Conservation (phyloP, 2,329 filamentous ascomycete genomes). For the Hymenoscyphus fraxineus region DNA sequence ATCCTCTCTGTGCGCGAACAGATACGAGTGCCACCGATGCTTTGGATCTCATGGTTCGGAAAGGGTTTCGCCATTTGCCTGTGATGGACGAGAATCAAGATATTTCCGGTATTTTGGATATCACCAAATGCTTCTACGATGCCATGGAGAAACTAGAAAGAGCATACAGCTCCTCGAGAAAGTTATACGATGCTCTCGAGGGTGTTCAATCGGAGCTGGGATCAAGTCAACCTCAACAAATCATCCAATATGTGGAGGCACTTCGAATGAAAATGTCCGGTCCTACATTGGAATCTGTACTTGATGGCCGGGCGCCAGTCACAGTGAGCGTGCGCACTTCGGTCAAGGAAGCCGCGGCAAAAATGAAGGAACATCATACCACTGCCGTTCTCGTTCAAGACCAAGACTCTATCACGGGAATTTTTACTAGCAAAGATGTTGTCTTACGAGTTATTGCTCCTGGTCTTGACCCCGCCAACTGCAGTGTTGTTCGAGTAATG, state of each 20-base stretch:
- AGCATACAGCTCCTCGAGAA: constrained; percentile 95
- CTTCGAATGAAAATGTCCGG: constrained; percentile 96
- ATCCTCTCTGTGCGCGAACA: constrained; percentile 92
- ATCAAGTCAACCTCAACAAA: constrained; percentile 93
- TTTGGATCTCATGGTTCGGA: constrained; percentile 94
- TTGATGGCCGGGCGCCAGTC: constrained; percentile 86
- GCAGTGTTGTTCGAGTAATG: constrained; percentile 98
- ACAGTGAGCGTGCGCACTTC: constrained; percentile 95
- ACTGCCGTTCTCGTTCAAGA: constrained; percentile 95
- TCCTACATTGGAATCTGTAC: constrained; percentile 88
- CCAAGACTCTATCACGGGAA: constrained; percentile 94
- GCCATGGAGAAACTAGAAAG: constrained; percentile 99
- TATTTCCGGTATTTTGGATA: constrained; percentile 95
- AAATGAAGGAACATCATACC: constrained; percentile 99
- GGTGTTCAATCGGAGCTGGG: constrained; percentile 97
- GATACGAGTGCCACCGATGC: constrained; percentile 98
- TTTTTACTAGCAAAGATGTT: constrained; percentile 99
- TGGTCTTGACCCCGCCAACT: constrained; percentile 87
- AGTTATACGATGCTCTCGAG: constrained; percentile 94
- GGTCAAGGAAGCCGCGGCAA: constrained; percentile 86
- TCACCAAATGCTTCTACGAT: constrained; percentile 99
- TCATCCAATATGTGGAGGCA: constrained; percentile 98
- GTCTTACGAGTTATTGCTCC: constrained; percentile 97
- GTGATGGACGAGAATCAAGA: constrained; percentile 99
- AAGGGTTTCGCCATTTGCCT: constrained; percentile 94